Conservation (phyloP, 2,329 filamentous ascomycete genomes). For the Xylariaceae sp. region DNA sequence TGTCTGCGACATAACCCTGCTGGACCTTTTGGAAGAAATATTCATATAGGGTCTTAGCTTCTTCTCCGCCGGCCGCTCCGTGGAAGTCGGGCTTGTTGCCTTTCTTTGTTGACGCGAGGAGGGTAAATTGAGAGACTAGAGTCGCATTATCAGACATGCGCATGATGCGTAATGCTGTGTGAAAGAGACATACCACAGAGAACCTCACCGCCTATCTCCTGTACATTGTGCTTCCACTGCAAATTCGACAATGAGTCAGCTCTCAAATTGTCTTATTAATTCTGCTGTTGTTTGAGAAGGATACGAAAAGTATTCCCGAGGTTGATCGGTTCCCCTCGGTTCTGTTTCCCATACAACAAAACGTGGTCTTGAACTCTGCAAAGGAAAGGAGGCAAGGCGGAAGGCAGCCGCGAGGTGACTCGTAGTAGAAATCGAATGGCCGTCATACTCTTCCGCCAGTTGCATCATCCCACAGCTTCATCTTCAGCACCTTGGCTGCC, state of each 20-base stretch:
- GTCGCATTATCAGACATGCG: conserved; percentile 6
- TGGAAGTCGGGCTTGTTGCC: conserved; percentile 95
- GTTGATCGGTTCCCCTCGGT: too few relatives aligned
- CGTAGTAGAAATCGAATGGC: background rate
- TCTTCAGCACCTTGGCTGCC: conserved; percentile 81
- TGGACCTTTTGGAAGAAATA: conserved; percentile 77
- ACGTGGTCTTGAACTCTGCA: too few relatives aligned
- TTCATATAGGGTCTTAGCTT: conserved; percentile 79
- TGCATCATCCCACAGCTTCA: conserved; percentile 89
- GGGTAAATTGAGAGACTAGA: conserved; percentile 91
- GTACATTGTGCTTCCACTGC: conserved; percentile 87
- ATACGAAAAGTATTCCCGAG: background rate
- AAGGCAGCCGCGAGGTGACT: too few relatives aligned
- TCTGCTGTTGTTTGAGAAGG: background rate
- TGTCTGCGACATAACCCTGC: conserved; percentile 66
- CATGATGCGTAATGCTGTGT: background rate
- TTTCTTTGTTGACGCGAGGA: conserved; percentile 91
- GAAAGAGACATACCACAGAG: conserved; percentile 72
- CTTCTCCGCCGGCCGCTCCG: conserved; percentile 73
- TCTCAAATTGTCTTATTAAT: background rate
- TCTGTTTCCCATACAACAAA: too few relatives aligned
- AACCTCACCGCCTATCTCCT: conserved; percentile 85
- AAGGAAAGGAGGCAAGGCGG: too few relatives aligned
- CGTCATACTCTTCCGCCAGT: conserved; percentile 59
- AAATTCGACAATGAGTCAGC: conserved; percentile 17